Evolutionary conservation across 2,329 filamentous ascomycete species (phyloP).

Genomic region (Alternaria sp.): DNA sequence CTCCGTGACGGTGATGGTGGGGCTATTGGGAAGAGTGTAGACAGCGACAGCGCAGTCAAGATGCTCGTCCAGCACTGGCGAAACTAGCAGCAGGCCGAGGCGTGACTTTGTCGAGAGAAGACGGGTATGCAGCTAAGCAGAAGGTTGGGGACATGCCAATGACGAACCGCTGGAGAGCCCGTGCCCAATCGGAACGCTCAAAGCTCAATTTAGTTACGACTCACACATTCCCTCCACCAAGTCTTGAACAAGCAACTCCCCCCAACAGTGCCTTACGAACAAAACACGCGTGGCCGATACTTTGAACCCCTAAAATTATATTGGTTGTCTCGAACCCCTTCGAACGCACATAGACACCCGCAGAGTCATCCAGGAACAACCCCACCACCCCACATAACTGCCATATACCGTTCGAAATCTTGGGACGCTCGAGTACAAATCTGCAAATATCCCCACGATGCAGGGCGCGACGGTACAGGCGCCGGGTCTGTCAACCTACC

Average conservation of each 20-base stretch:
- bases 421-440: neutral
- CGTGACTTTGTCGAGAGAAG: neutral
- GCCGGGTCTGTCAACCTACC: slow-evolving; percentile 77
- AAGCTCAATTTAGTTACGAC: slow-evolving; percentile 14
- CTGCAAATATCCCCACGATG: slow-evolving; percentile 21
- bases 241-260: slow-evolving; percentile 7
- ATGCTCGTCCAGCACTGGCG: neutral
- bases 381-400: slow-evolving; percentile 29
- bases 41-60: neutral
- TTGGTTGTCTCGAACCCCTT: neutral
- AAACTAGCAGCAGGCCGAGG: slow-evolving; percentile 7
- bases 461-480: slow-evolving; percentile 54
- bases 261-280: neutral
- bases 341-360: neutral
- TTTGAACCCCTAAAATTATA: neutral
- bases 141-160: slow-evolving; percentile 45
- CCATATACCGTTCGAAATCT: slow-evolving; percentile 3
- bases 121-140: slow-evolving; percentile 3
- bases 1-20: neutral
- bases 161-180: slow-evolving; percentile 14
- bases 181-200: slow-evolving; percentile 14
- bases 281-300: neutral
- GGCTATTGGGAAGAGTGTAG: neutral
- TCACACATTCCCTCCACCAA: slow-evolving; percentile 4
- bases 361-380: slow-evolving; percentile 6